Conservation (phyloP, 345 rosid genomes). For the Luvunga scandens region DNA sequence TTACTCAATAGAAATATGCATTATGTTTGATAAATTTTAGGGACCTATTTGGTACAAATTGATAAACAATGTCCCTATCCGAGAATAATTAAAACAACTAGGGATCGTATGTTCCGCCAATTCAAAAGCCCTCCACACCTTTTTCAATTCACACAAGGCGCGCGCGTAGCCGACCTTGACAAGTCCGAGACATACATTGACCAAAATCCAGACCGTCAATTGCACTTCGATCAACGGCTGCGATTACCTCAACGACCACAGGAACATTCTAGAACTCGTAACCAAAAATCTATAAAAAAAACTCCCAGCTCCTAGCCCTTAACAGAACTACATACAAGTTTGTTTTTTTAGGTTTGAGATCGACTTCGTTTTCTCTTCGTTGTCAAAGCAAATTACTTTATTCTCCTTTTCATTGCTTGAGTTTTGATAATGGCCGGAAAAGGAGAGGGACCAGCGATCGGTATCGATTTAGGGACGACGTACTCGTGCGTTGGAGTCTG, state of each 20-base stretch:
- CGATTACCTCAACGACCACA: neutral
- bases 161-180: conserved; percentile 5
- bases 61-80: neutral
- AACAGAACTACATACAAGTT: neutral
- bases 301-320: neutral
- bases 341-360: neutral
- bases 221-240: conserved; percentile 14
- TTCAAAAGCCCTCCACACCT: neutral
- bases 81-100: neutral
- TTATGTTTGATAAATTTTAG: neutral
- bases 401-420: neutral
- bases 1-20: neutral
- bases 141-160: neutral
- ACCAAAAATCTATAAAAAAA: neutral
- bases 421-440: conserved; percentile 40
- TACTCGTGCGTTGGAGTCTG: conserved; percentile 63
- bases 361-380: too few species aligned
- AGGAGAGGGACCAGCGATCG: conserved; percentile 66
- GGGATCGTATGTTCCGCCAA: neutral
- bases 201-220: conserved; percentile 9
- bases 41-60: too few species aligned
- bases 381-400: neutral
- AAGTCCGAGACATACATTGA: neutral
- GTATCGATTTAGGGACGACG: conserved; percentile 60
- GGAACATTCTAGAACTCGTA: conserved; percentile 29